Evolutionary conservation across 1,139 yeast genomes (phyloP).

Genomic region (Kurtzmaniella natalensis): DNA sequence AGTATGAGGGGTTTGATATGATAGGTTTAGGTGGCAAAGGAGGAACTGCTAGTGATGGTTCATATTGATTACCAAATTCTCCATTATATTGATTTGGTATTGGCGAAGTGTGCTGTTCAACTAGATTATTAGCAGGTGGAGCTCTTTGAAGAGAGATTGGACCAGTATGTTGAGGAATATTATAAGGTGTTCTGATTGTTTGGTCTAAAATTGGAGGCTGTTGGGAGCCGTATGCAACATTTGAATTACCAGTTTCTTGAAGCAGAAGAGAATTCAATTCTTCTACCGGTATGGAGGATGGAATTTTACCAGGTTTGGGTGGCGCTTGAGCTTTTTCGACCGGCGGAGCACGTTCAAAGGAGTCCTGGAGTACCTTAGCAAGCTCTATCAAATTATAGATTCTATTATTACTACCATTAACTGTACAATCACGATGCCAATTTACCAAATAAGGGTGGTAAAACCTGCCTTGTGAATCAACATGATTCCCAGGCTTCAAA

Average conservation of each 20-base stretch:
- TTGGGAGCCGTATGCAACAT: too few relatives aligned
- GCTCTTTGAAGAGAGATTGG: too few relatives aligned
- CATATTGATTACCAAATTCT: neutral
- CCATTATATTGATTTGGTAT: too few relatives aligned
- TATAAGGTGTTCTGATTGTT: too few relatives aligned
- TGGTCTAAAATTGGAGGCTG: too few relatives aligned
- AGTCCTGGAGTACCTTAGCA: constrained; percentile 30
- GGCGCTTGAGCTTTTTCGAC: constrained; percentile 13
- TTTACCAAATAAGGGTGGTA: constrained; percentile 63
- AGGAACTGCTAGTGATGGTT: constrained; percentile 21
- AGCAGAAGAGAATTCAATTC: neutral
- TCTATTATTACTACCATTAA: constrained; percentile 1
- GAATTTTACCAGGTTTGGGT: constrained; percentile 20
- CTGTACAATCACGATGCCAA: constrained; percentile 43
- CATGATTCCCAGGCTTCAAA: constrained; percentile 58
- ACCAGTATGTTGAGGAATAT: too few relatives aligned
- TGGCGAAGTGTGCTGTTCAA: too few relatives aligned
- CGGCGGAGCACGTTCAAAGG: constrained; percentile 39
- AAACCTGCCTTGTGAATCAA: constrained; percentile 71
- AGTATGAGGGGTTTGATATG: constrained; percentile 6
- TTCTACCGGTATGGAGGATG: constrained; percentile 5
- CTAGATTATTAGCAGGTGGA: too few relatives aligned
- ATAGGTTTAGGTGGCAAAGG: constrained; percentile 45
- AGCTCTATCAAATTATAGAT: constrained; percentile 36
- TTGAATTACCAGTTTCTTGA: too few relatives aligned